Conservation (phyloP, 306 rosid genomes). For the Cicer judaicum region DNA sequence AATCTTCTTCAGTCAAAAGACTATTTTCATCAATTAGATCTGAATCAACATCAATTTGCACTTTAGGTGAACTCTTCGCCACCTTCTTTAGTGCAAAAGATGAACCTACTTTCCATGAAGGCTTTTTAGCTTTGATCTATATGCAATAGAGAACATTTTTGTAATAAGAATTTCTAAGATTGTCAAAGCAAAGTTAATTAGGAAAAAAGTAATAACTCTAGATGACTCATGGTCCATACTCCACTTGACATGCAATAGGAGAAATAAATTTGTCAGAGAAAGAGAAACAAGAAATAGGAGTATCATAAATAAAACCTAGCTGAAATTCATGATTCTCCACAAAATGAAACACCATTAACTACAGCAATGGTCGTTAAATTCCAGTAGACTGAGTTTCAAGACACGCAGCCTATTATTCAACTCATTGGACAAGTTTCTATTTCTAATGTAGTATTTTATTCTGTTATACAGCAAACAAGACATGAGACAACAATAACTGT, state of each 20-base stretch:
- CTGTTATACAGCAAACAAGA: background rate
- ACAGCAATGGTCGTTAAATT: conserved; percentile 10
- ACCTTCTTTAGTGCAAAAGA: conserved; percentile 70
- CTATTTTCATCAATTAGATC: conserved; percentile 95
- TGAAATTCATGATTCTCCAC: background rate
- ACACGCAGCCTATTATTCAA: conserved; percentile 17
- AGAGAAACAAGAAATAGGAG: background rate
- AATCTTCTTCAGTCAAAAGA: conserved; percentile 85
- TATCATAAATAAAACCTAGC: background rate
- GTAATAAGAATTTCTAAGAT: conserved; percentile 34
- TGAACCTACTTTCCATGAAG: conserved; percentile 84
- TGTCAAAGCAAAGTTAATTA: conserved; percentile 3
- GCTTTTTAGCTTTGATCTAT: conserved; percentile 75
- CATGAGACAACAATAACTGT: background rate
- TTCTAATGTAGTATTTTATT: background rate
- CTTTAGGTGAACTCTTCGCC: conserved; percentile 58
- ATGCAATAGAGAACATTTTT: conserved; percentile 20
- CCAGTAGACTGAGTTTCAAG: conserved; percentile 9
- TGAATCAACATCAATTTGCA: conserved; percentile 74
- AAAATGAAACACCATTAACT: conserved; percentile 11
- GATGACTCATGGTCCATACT: background rate
- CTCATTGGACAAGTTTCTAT: background rate
- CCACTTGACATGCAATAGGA: conserved; percentile 27
- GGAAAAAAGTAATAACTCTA: background rate
- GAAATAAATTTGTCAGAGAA: background rate